Percentiles rank a stretch among this genome's conserved stretches.
phyloP scores from a whole-genome alignment of 1,284 basidiomycete genomes.

The Agaricales sp. region DNA sequence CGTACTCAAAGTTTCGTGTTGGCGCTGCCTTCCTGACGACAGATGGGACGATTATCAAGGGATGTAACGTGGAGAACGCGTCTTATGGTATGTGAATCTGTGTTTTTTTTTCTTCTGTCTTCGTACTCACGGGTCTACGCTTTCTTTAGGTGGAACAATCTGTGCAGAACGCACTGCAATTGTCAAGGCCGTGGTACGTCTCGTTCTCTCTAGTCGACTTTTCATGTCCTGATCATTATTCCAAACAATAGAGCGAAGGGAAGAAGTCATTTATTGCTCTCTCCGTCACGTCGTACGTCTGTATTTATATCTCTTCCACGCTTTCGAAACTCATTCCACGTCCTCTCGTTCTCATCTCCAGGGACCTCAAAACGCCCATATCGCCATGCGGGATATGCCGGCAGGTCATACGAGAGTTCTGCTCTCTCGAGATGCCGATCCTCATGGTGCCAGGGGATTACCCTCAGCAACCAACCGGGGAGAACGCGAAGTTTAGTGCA shows the following conservation, averaged over 20 bases:
- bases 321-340: background rate
- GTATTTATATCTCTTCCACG: background rate
- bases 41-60: slow-evolving; percentile 45
- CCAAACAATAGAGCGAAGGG: slow-evolving; percentile 60
- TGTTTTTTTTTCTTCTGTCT: background rate
- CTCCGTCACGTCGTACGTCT: slow-evolving; percentile 63
- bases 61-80: slow-evolving; percentile 65
- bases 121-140: background rate
- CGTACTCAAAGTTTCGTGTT: slow-evolving; percentile 60
- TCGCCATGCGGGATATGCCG: slow-evolving; percentile 90
- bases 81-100: slow-evolving; percentile 29
- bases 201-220: background rate
- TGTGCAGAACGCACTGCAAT: slow-evolving; percentile 88
- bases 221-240: slow-evolving; percentile 5
- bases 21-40: slow-evolving; percentile 49
- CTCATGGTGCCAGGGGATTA: slow-evolving; percentile 71
- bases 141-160: slow-evolving; percentile 53
- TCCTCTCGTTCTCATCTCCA: slow-evolving; percentile 16
- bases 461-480: slow-evolving; percentile 24
- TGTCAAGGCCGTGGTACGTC: slow-evolving; percentile 73
- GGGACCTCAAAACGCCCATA: slow-evolving; percentile 53
- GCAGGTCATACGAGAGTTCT: slow-evolving; percentile 88
- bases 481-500: slow-evolving; percentile 25
- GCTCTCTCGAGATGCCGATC: slow-evolving; percentile 65
- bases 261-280: slow-evolving; percentile 55